These are phyloP conservation scores for Myxozyma nipponensis DNA, from an alignment of 805 yeast species.

Conservation along the genomic window DNA sequence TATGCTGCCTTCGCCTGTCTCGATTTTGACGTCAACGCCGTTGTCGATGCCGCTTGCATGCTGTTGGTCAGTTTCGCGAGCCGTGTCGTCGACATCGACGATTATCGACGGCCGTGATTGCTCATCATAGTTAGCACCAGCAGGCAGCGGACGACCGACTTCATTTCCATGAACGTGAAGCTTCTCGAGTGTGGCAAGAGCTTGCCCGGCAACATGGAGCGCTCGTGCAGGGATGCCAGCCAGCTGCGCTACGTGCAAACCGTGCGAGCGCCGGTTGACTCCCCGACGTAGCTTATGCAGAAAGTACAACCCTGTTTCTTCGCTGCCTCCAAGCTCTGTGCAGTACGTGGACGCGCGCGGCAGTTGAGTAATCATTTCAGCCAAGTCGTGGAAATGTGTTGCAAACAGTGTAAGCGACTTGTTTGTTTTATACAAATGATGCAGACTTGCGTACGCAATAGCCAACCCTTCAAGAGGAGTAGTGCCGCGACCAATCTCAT, in stretches of 20 bases:
- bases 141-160: not conserved
- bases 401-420: conserved; percentile 80
- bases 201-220: conserved; percentile 16
- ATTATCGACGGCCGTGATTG: too few species aligned
- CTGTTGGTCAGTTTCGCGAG: too few species aligned
- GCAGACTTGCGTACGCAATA: conserved; percentile 72
- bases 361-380: conserved; percentile 16
- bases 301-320: conserved; percentile 13
- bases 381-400: conserved; percentile 63
- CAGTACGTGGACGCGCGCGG: conserved; percentile 22
- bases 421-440: conserved; percentile 51
- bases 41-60: too few species aligned
- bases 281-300: conserved; percentile 23
- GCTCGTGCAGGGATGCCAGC: conserved; percentile 25
- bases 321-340: conserved; percentile 22
- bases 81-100: too few species aligned
- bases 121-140: too few species aligned
- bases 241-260: conserved; percentile 24
- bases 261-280: conserved; percentile 26
- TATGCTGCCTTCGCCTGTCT: too few species aligned
- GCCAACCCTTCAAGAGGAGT: conserved; percentile 81
- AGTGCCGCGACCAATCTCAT: conserved; percentile 89
- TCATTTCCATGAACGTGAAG: not conserved
- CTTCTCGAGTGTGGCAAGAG: not conserved
- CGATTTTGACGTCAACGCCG: too few species aligned